These are phyloP conservation scores for Draba incana DNA, from an alignment of 345 rosid species.

Conservation along the genomic window DNA sequence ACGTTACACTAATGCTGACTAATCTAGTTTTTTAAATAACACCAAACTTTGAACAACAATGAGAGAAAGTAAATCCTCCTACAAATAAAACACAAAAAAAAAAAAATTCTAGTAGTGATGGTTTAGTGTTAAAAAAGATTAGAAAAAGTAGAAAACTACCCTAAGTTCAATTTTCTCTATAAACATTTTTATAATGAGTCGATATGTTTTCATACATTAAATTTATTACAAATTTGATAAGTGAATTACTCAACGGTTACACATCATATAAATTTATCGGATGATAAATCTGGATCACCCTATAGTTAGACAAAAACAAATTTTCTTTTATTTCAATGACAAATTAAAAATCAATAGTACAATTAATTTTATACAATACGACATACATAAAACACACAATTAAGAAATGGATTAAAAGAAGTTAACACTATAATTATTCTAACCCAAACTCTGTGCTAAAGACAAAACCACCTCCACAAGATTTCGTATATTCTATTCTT, in stretches of 20 bases:
- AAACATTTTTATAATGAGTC: too few relatives aligned
- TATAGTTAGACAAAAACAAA: too few relatives aligned
- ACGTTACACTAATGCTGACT: conserved; percentile 13
- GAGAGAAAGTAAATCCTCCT: neutral
- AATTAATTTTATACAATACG: conserved; percentile 16
- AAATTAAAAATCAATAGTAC: neutral
- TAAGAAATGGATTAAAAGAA: neutral
- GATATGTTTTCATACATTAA: too few relatives aligned
- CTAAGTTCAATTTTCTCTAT: too few relatives aligned
- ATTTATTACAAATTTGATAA: too few relatives aligned
- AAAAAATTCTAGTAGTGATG: too few relatives aligned
- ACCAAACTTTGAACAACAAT: conserved; percentile 19
- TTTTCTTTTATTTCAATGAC: neutral
- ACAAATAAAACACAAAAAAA: neutral
- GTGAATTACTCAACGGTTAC: too few relatives aligned
- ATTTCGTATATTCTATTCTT: conserved; percentile 42
- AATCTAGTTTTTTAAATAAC: conserved; percentile 15
- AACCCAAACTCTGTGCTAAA: conserved; percentile 26
- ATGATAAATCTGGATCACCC: too few relatives aligned
- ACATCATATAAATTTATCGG: too few relatives aligned
- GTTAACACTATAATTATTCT: conserved; percentile 1
- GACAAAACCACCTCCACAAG: conserved; percentile 44
- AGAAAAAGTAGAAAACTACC: too few relatives aligned
- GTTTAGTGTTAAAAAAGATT: too few relatives aligned
- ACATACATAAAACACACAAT: conserved; percentile 9